A percentile compares a stretch with the other conserved stretches of the same genome.
These are phyloP conservation scores for Suillus subaureus DNA, from an alignment of 768 basidiomycete genomes.

Conservation along the genomic window DNA sequence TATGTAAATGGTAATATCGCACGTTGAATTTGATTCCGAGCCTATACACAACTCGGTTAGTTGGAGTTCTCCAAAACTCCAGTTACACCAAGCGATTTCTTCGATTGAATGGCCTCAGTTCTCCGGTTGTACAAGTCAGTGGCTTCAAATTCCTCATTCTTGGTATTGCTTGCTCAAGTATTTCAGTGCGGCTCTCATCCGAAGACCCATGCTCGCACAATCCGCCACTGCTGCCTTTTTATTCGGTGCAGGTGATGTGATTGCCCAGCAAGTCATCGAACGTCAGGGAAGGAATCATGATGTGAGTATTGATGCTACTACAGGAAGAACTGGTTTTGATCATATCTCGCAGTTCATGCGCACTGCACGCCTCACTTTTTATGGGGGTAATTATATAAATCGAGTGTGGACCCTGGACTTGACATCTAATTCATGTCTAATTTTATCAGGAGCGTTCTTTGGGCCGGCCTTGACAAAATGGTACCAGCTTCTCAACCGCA, in stretches of 20 bases:
- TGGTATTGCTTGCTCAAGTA: slow-evolving; percentile 11
- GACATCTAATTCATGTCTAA: background rate
- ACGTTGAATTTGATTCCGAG: background rate
- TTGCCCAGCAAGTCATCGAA: slow-evolving; percentile 88
- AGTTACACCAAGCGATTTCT: background rate
- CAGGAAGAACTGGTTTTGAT: slow-evolving; percentile 5
- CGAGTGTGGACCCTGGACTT: background rate
- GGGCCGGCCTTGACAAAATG: slow-evolving; percentile 83
- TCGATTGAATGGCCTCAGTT: slow-evolving; percentile 45
- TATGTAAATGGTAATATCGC: background rate
- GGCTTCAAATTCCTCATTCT: background rate
- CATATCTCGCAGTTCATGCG: slow-evolving; percentile 47
- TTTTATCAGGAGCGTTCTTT: slow-evolving; percentile 60
- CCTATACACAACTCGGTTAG: background rate
- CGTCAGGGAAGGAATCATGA: slow-evolving; percentile 73
- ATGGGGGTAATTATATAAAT: slow-evolving; percentile 54
- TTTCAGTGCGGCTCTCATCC: slow-evolving; percentile 57
- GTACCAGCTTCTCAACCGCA: slow-evolving; percentile 71
- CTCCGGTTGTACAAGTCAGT: slow-evolving; percentile 46
- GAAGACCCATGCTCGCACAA: slow-evolving; percentile 64
- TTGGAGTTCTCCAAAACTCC: background rate
- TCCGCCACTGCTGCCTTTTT: slow-evolving; percentile 66
- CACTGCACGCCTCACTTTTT: slow-evolving; percentile 67
- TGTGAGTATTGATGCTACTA: slow-evolving; percentile 41
- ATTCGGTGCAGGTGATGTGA: slow-evolving; percentile 75